phyloP scores from a whole-genome alignment of 371 early-diverging fungal species.

The Catenaria anguillulae region DNA sequence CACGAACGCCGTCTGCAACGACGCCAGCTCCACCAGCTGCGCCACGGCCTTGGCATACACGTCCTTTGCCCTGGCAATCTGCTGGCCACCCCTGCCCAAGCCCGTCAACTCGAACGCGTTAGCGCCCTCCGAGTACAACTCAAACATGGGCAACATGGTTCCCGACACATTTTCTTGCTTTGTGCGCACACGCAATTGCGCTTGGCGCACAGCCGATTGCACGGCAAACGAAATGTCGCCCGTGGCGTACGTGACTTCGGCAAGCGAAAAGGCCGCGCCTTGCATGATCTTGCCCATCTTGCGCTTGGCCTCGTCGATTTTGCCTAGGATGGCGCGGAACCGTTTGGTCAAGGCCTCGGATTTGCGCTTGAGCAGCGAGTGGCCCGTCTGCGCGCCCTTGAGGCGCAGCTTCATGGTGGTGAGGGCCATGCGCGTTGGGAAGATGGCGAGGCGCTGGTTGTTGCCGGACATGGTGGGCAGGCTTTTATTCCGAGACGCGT shows the following conservation, averaged over 20 bases:
- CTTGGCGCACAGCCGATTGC: conserved; percentile 17
- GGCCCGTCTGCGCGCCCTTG: conserved; percentile 97
- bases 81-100: conserved; percentile 95
- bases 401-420: conserved; percentile 86
- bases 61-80: conserved; percentile 83
- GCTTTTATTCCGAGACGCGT: no score
- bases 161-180: conserved; percentile 95
- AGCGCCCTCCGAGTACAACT: conserved; percentile 62
- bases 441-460: conserved; percentile 52
- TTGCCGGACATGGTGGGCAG: conserved; percentile 57
- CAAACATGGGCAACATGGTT: conserved; percentile 87
- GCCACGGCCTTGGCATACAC: conserved; percentile 88
- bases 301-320: conserved; percentile 87
- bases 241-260: conserved; percentile 93
- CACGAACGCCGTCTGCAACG: conserved; percentile 84
- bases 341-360: conserved; percentile 95
- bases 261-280: conserved; percentile 91
- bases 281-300: conserved; percentile 96
- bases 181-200: conserved; percentile 78
- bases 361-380: conserved; percentile 91
- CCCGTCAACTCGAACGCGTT: conserved; percentile 93
- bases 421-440: conserved; percentile 86
- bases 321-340: conserved; percentile 83
- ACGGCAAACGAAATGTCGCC: conserved; percentile 76
- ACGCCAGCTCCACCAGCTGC: conserved; percentile 87